Evolutionary conservation across 106 monocot genomes (phyloP).

Genomic region (Hemerocallis citrina): DNA sequence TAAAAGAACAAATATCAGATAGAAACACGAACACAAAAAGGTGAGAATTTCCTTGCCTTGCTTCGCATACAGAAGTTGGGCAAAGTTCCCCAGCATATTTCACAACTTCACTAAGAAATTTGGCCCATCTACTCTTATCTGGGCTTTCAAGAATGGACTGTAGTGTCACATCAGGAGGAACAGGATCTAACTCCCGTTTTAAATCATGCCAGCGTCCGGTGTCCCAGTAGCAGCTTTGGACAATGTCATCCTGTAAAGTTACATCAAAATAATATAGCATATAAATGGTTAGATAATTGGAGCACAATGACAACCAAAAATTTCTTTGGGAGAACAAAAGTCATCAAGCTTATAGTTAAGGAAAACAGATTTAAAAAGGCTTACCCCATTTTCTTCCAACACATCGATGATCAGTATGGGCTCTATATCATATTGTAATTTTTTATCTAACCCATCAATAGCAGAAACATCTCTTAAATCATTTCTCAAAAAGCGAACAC

Average conservation of each 20-base stretch:
- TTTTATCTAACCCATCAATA: constrained; percentile 42
- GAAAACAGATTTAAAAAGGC: constrained; percentile 7
- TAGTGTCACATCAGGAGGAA: constrained; percentile 80
- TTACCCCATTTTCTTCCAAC: constrained; percentile 98
- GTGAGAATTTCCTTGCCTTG: constrained; percentile 49
- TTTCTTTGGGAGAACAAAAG: too few relatives aligned
- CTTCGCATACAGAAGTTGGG: constrained; percentile 74
- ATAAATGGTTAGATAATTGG: not conserved
- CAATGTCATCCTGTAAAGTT: constrained; percentile 88
- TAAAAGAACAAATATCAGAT: not conserved
- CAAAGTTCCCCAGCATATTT: constrained; percentile 95
- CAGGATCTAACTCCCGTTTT: constrained; percentile 71
- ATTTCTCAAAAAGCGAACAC: constrained; percentile 73
- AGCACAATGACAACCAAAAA: too few relatives aligned
- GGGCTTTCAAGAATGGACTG: constrained; percentile 84
- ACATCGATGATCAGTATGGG: constrained; percentile 92
- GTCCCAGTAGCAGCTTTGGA: constrained; percentile 96
- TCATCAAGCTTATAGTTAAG: too few relatives aligned
- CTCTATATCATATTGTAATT: constrained; percentile 55
- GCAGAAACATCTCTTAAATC: constrained; percentile 43
- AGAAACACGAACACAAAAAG: not conserved
- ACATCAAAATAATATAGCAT: not conserved
- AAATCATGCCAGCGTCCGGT: constrained; percentile 79
- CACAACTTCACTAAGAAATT: constrained; percentile 92
- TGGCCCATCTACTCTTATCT: constrained; percentile 94